Percentiles rank a stretch among this genome's conserved stretches.
phyloP scores from a whole-genome alignment of 2,329 filamentous ascomycete species.

The Dactylonectria macrodidyma region DNA sequence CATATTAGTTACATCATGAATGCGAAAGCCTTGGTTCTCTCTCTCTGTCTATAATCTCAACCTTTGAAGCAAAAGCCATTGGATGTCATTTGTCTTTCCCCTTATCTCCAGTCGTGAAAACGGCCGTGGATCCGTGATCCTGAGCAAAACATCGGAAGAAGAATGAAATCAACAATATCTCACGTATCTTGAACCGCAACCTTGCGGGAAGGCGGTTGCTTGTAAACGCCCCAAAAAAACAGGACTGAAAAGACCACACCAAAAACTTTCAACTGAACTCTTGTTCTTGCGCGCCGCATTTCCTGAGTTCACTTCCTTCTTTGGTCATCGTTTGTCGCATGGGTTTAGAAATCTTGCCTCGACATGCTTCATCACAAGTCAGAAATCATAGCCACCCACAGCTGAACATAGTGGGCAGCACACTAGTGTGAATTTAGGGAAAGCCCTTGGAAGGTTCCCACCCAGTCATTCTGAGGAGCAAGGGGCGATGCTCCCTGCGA shows the following conservation, averaged over 20 bases:
- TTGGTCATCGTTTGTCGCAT: constrained; percentile 28
- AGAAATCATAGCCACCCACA: constrained; percentile 23
- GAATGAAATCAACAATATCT: constrained; percentile 41
- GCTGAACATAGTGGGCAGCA: constrained; percentile 15
- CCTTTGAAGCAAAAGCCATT: constrained; percentile 50
- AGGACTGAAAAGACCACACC: constrained; percentile 35
- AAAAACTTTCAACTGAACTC: constrained; percentile 29
- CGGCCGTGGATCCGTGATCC: constrained; percentile 44
- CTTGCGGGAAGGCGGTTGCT: constrained; percentile 29
- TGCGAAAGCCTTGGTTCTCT: constrained; percentile 47
- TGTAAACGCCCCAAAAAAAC: constrained; percentile 41
- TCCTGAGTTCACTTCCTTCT: constrained; percentile 25
- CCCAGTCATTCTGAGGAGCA: constrained; percentile 71
- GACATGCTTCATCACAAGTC: constrained; percentile 13
- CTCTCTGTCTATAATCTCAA: constrained; percentile 56
- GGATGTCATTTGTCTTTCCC: constrained; percentile 46
- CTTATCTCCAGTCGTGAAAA: constrained; percentile 42
- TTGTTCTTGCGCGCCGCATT: constrained; percentile 28
- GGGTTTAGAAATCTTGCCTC: neutral
- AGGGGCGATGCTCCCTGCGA: constrained; percentile 59
- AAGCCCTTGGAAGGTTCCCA: constrained; percentile 76
- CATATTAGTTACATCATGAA: constrained; percentile 56
- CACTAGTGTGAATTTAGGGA: constrained; percentile 76
- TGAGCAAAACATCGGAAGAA: constrained; percentile 43
- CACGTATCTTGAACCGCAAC: constrained; percentile 34